Conservation (phyloP, 768 basidiomycete genomes). For the Kwoniella heveanensis region DNA sequence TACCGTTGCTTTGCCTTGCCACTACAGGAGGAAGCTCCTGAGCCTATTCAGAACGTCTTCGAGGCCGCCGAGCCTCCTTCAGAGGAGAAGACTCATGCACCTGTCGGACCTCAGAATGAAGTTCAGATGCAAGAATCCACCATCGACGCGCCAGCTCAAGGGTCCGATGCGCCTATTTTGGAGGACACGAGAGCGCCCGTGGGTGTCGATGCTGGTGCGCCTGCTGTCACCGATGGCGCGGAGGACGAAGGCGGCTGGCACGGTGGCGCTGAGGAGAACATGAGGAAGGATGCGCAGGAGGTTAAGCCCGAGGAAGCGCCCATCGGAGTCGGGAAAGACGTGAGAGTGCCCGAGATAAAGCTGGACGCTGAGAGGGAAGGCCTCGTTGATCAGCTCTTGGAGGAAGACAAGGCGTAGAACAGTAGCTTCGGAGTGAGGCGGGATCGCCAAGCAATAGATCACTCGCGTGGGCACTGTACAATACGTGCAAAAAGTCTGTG, state of each 20-base stretch:
- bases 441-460: too few relatives aligned
- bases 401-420: constrained; percentile 27
- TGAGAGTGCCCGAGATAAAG: constrained; percentile 37
- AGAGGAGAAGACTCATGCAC: constrained; percentile 50
- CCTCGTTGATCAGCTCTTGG: constrained; percentile 41
- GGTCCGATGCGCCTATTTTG: constrained; percentile 11
- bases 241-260: constrained; percentile 55
- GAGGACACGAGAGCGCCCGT: constrained; percentile 53
- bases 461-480: too few relatives aligned
- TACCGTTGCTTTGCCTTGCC: background rate
- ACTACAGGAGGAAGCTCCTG: constrained; percentile 47
- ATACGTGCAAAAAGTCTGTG: too few relatives aligned
- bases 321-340: constrained; percentile 20
- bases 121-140: constrained; percentile 51
- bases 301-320: constrained; percentile 19
- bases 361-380: constrained; percentile 39
- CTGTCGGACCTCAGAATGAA: constrained; percentile 47
- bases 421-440: too few relatives aligned
- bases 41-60: constrained; percentile 52
- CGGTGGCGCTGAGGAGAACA: constrained; percentile 52
- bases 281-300: constrained; percentile 13
- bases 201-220: constrained; percentile 53
- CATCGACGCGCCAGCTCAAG: constrained; percentile 10
- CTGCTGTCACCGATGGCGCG: constrained; percentile 46
- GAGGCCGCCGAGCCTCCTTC: constrained; percentile 33